Base-by-base conservation (phyloP, 495 filamentous ascomycete genomes). In the Talaromyces proteolyticus region DNA sequence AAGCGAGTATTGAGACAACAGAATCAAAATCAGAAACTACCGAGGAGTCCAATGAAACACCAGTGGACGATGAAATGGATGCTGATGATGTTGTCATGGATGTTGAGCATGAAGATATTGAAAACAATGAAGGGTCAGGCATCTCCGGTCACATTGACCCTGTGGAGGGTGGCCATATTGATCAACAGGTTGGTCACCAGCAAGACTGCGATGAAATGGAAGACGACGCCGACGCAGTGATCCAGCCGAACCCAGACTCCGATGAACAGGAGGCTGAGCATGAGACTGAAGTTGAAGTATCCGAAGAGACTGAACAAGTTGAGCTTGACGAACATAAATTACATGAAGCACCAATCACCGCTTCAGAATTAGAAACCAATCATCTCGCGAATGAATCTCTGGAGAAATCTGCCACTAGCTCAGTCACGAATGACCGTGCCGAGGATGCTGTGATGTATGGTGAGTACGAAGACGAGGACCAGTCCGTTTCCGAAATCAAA, bases 241-340 rank as follows among this genome's bases (percentile, higher is more conserved):
- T 16, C 5, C 19, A 53, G 14, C 19, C 52, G 36, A 16, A 54
- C 14, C 24, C 52, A 39, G 55, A 60, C 5, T 47, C 54, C 18
- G 36, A 61, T 21, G 52, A 63, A 7, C 42, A 45, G 17, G 46
- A 54, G 14, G 51, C 46, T 42, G 52, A 57, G 29, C 49, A 67
- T 5, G 52, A 59, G 20, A 24, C 58, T 17, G 58, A 51, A 4
- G 36, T 59, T 25, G 52, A 55, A 8, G 50, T 44, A n/a, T 24
- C 51, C 24, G 56, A 58, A 25, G 42, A 20, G 14, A 39, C 43
- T 24, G 29, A 8, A 34, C 8, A 8, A 10, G 29, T 14, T 14
- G 29, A 34, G 4, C 29, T 14, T 34, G 29, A 1, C 4, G 29
- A 34, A 4, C 8, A 34, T 4, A 4, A n/a, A n/a, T n/a, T n/a